Evolutionary conservation across 2,329 filamentous ascomycete species (phyloP).

Genomic region (Aureobasidium sp.): DNA sequence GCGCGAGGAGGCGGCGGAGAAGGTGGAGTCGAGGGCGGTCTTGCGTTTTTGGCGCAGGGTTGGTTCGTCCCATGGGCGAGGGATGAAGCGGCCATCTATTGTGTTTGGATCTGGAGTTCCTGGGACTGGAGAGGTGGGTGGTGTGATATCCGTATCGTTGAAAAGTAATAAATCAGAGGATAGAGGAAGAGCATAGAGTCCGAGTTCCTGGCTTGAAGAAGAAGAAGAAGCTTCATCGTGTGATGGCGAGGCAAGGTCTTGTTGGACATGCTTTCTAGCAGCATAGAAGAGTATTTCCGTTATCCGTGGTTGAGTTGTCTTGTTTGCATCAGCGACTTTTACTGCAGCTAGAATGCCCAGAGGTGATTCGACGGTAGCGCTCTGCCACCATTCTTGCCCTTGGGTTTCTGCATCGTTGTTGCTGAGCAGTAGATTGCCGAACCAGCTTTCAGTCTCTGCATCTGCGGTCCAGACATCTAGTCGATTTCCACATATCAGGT

Average conservation of each 20-base stretch:
- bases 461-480: constrained; percentile 31
- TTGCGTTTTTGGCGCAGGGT: constrained; percentile 33
- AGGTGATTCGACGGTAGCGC: constrained; percentile 30
- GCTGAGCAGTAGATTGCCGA: constrained; percentile 29
- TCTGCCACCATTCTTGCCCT: constrained; percentile 30
- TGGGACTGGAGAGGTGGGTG: constrained; percentile 21
- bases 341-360: constrained; percentile 33
- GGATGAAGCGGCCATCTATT: constrained; percentile 22
- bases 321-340: not conserved
- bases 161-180: constrained; percentile 34
- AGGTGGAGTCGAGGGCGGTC: constrained; percentile 32
- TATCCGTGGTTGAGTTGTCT: constrained; percentile 18
- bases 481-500: constrained; percentile 31
- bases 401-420: constrained; percentile 13
- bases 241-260: constrained; percentile 27
- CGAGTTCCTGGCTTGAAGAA: constrained; percentile 16
- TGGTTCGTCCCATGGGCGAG: not conserved
- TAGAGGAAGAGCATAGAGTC: constrained; percentile 34
- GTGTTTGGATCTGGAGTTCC: constrained; percentile 3
- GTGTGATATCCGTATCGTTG: constrained; percentile 17
- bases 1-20: constrained; percentile 40
- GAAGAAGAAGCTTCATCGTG: constrained; percentile 8
- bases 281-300: constrained; percentile 42
- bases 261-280: constrained; percentile 21
- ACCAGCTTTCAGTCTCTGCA: constrained; percentile 32